Evolutionary conservation across 1,139 yeast species (phyloP).

Genomic region (Saccharomyces pastorianus): DNA sequence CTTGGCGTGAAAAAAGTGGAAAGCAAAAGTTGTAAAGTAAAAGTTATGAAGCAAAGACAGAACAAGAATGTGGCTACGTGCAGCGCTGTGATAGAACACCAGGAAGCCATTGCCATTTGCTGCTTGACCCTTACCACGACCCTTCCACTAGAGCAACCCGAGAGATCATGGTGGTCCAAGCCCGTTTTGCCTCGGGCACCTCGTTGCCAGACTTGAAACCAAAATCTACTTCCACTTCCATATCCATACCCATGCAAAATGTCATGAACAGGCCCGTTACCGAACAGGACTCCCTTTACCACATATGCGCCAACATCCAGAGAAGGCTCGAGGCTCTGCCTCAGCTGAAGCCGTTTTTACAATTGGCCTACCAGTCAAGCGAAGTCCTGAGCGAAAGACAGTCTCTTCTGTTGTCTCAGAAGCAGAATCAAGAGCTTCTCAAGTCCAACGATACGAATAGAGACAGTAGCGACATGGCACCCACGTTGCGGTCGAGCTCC

Average conservation of each 20-base stretch:
- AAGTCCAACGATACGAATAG: constrained; percentile 26
- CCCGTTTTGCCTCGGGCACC: constrained; percentile 9
- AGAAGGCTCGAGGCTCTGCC: constrained; percentile 54
- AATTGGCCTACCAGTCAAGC: constrained; percentile 51
- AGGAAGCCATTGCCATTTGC: neutral
- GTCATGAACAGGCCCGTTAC: constrained; percentile 59
- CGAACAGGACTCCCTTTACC: constrained; percentile 64
- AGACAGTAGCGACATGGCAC: constrained; percentile 15
- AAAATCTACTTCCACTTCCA: neutral
- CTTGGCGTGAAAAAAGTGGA: neutral
- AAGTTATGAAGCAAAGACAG: constrained; percentile 3
- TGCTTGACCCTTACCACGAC: neutral
- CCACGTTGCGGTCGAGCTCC: constrained; percentile 21
- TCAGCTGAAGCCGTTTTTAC: constrained; percentile 65
- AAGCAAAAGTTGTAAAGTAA: constrained; percentile 1
- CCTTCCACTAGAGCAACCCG: neutral
- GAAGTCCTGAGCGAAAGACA: constrained; percentile 67
- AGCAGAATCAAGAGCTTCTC: constrained; percentile 25
- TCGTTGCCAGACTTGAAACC: neutral
- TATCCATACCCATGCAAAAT: constrained; percentile 33
- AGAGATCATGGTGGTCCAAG: constrained; percentile 8
- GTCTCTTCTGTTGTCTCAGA: constrained; percentile 49
- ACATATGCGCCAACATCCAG: constrained; percentile 56
- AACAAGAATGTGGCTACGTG: neutral
- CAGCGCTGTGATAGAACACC: neutral